Conservation (phyloP, 805 yeast genomes). For the Wickerhamomyces bisporus region DNA sequence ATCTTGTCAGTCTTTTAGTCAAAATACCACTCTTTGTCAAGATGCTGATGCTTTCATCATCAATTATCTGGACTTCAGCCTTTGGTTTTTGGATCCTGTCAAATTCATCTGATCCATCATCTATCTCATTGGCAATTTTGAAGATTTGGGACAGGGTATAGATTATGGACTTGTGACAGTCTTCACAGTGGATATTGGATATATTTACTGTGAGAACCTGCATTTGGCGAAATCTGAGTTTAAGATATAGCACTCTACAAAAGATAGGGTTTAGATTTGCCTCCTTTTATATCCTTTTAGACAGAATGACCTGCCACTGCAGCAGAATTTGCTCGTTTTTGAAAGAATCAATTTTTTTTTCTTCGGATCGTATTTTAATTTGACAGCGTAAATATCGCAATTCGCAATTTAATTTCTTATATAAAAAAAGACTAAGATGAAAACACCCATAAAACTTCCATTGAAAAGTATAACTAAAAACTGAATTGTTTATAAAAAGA, state of each 20-base stretch:
- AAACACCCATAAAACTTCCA: too few relatives aligned
- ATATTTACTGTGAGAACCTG: conserved; percentile 8
- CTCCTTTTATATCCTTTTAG: too few relatives aligned
- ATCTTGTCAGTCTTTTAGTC: conserved; percentile 5
- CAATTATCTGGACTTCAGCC: conserved; percentile 11
- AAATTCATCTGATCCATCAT: conserved; percentile 1
- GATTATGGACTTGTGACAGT: conserved; percentile 40
- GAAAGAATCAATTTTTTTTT: too few relatives aligned
- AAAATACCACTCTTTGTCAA: conserved; percentile 5
- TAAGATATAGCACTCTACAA: too few relatives aligned
- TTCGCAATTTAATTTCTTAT: too few relatives aligned
- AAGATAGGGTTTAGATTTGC: too few relatives aligned
- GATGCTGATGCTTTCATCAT: conserved; percentile 11
- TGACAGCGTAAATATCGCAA: too few relatives aligned
- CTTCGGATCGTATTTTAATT: too few relatives aligned
- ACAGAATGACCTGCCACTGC: too few relatives aligned
- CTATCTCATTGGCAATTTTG: background rate
- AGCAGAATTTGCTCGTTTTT: conserved; percentile 1
- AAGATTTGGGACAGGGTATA: conserved; percentile 20
- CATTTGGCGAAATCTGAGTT: conserved; percentile 6
- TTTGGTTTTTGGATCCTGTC: conserved; percentile 1
- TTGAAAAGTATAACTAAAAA: too few relatives aligned
- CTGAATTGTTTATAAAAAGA: too few relatives aligned
- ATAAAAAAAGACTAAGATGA: too few relatives aligned
- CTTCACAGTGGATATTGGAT: conserved; percentile 50